Base-by-base conservation (phyloP, 805 yeast species). In the Kodamaea neixiangensis region DNA sequence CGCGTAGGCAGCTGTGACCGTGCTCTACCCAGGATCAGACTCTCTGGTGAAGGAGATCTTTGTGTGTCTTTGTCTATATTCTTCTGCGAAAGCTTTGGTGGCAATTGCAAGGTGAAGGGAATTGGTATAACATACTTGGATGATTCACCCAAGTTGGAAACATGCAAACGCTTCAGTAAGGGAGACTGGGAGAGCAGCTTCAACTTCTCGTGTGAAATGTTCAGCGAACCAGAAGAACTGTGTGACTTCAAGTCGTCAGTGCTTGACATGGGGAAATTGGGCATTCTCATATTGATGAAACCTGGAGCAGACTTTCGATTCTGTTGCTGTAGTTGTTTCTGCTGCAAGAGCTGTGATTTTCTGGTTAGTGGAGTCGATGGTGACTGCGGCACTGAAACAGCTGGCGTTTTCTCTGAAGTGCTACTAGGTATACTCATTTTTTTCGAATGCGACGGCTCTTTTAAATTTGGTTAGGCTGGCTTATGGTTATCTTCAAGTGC, bases 81-180 rank as follows among this genome's bases (percentile, higher is more conserved):
- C 14, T 58, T 60, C 5, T 66, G 64, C 43, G 72, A 65, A 39
- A 74, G 58, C 47, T 68, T 71, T 3, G 79, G 79, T 1, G 79
- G 79, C 43, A 74, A 55, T 31, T 64, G 63, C 38, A 75, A 56
- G 5, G 73, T 67, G 54, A 74, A 73, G 3, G 79, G 79, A 37
- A 75, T 71, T 1, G 79, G 78, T 37, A 73, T 73, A 5, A 66
- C 68, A 50, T 73, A 66, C 42, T 65, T 61, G 43, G 56, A 59
- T 13, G 54, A 42, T 5, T 58, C 60, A n/a, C 55, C 48, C 21
- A 49, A 46, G 17, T 62, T 54, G 18, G 62, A 47, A 25, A 74
- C 65, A 56, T 74, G 78, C 21, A 75, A 59, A 33, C 65, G 65
- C 25, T 63, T 69, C 2, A 76, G 66, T 1, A 68, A 48, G 1